Base-by-base conservation (phyloP, 2,329 filamentous ascomycete genomes). In the Aureobasidium zeae region DNA sequence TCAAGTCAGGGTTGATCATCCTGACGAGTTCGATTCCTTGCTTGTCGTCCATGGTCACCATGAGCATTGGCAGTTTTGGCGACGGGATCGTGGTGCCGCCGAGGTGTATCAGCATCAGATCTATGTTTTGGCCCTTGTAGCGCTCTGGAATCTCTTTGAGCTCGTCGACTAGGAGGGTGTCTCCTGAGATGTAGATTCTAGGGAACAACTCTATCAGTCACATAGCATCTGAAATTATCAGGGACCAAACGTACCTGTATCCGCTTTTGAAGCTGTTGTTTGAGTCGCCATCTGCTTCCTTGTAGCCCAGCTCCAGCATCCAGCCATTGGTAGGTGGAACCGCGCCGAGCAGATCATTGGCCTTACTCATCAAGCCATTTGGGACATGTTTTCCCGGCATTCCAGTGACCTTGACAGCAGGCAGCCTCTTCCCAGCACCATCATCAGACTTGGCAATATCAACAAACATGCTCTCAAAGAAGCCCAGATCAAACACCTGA, bases 21-120 rank as follows among this genome's bases (percentile, higher is more conserved):
- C 67, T 62, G 56, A 83, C 72, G 49, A 83, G 56, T 59, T 78
- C 61, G 20, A 82, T 51, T 0, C 77, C 77, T 57, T 81, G 74
- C 53, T 70, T 66, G 16, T 72, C 77, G 56, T 82, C 77, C 77
- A 83, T 83, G 0, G 77, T 82, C 2, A 81, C 74, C 77, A 81
- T 81, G 17, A 81, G 47, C 48, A 81, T 58, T 32, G 76, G 75
- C 56, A 77, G 52, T 4, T 67, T 65, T 0, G 76, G 74, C 1
- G 71, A 68, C 0, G 78, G 79, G 21, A 83, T 74, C 3, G 76
- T 81, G 0, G 77, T 82, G 2, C 77, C 78, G 15, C 78, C 78
- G 0, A 83, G 61, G 49, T 83, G 79, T 1, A 78, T 66, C 10
- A 83, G 66, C 78, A 83, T 82, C 42, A 82, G 59, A 53, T 83